Percentiles rank a stretch among this genome's conserved stretches.
Evolutionary conservation across 495 filamentous ascomycete genomes (phyloP).

Genomic region (Endocarpon pusillum): DNA sequence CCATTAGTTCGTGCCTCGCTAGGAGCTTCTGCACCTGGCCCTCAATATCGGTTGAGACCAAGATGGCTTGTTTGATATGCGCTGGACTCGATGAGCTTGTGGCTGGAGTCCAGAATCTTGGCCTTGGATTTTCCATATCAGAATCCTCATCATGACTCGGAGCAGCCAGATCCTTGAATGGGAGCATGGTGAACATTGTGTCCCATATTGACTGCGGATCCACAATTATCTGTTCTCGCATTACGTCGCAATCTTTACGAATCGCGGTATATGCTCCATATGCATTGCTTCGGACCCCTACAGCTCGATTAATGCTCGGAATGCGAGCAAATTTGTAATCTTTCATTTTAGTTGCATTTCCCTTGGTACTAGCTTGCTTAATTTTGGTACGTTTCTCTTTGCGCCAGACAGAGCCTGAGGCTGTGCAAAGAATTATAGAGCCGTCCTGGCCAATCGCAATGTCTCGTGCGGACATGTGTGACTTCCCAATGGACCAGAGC

Average conservation of each 20-base stretch:
- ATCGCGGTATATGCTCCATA: constrained; percentile 82
- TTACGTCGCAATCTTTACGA: constrained; percentile 70
- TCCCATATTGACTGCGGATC: constrained; percentile 50
- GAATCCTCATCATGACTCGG: constrained; percentile 10
- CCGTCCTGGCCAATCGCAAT: constrained; percentile 84
- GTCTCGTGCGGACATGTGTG: constrained; percentile 70
- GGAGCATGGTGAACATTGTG: constrained; percentile 52
- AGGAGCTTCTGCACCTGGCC: constrained; percentile 30
- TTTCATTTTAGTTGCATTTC: constrained; percentile 38
- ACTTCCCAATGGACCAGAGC: constrained; percentile 68
- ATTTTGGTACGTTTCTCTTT: constrained; percentile 63
- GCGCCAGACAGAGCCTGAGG: constrained; percentile 82
- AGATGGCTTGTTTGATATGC: constrained; percentile 26
- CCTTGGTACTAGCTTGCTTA: constrained; percentile 48
- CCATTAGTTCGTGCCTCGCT: constrained; percentile 3
- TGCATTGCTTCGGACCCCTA: constrained; percentile 67
- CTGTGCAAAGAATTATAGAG: constrained; percentile 84
- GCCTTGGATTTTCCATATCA: constrained; percentile 18
- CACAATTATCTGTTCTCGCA: constrained; percentile 53
- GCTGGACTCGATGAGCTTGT: constrained; percentile 6
- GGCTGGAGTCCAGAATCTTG: constrained; percentile 23
- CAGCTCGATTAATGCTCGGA: constrained; percentile 66
- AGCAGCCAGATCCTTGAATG: constrained; percentile 26
- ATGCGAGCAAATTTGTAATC: constrained; percentile 90
- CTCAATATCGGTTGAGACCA: constrained; percentile 40